Base-by-base conservation (phyloP, 75 land plant genomes). In the Picea glauca region DNA sequence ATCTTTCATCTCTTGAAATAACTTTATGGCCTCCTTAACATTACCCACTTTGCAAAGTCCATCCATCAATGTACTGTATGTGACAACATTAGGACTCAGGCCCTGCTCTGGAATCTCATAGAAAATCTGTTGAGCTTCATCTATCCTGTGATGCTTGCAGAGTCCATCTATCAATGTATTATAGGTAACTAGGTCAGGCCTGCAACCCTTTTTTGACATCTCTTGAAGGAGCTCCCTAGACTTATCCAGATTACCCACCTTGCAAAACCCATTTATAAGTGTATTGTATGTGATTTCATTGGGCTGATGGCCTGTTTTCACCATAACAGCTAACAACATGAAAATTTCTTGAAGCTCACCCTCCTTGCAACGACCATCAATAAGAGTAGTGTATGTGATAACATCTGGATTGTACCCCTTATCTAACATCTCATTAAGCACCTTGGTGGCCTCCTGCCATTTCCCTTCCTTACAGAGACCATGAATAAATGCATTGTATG, bases 51-150 rank as follows among this genome's bases (percentile, higher is more conserved):
- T 93, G 33, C 91, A 88, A 35, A 93, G 80, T 60, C 90, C 88
- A 85, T 86, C 81, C 74, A 90, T 84, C 64, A 93, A 66, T 26
- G 84, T 83, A 67, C 86, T 91, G 67, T 93, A 93, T 17, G 93
- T 91, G 2, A 91, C 85, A 38, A 86, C 73, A 81, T 90, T 91
- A 58, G 90, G 91, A 72, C 40, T 38, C 4, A 38, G 40, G 40
- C 40, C 40, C 4, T 3, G 40, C 40, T 38, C 4, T 38, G 40
- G 64, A 90, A 92, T 92, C 33, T 80, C 79, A 59, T 89, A 77
- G 84, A 81, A 88, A 62, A 85, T 58, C 17, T 77, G 60, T 60
- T 80, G 81, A 8, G 91, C 94, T 78, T 79, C 80, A 58, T 58
- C 72, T 14, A 87, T 58, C 46, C 86, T 88, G 62, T 87, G 87